A percentile compares a stretch with the other conserved stretches of the same genome.
Evolutionary conservation across 2,329 filamentous ascomycete genomes (phyloP).

Genomic region (Piedraia hortae): DNA sequence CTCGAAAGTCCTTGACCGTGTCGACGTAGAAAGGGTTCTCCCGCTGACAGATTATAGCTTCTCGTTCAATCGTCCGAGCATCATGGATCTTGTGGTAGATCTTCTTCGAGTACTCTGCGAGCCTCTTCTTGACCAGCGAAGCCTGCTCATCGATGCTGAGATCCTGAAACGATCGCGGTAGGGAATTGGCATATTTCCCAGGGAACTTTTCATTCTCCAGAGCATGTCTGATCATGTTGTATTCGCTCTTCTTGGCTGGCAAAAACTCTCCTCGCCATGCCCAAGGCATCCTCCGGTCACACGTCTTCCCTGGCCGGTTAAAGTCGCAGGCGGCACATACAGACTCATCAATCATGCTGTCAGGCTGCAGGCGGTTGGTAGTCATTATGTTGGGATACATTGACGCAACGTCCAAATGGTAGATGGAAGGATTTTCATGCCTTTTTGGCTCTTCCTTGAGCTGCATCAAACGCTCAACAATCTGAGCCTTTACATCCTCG

Average conservation of each 20-base stretch:
- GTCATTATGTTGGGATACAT: constrained; percentile 99
- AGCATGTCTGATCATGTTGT: constrained; percentile 92
- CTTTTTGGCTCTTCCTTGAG: constrained; percentile 65
- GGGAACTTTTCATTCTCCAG: constrained; percentile 85
- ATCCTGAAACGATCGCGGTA: constrained; percentile 51
- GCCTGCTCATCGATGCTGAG: constrained; percentile 62
- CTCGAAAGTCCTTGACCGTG: constrained; percentile 84
- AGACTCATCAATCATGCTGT: constrained; percentile 95
- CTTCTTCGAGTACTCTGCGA: constrained; percentile 88
- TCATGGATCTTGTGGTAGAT: constrained; percentile 99
- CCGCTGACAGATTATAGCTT: constrained; percentile 92
- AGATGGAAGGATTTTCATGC: constrained; percentile 67
- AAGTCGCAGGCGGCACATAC: constrained; percentile 96
- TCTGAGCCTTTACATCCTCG: constrained; percentile 47
- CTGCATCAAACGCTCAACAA: constrained; percentile 38
- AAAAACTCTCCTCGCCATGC: constrained; percentile 94
- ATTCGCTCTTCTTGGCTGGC: constrained; percentile 86
- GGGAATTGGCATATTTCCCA: constrained; percentile 37
- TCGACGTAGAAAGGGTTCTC: constrained; percentile 98
- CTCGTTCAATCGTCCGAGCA: constrained; percentile 67
- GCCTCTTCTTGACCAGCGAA: constrained; percentile 49
- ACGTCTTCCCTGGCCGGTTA: constrained; percentile 90
- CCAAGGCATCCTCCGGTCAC: constrained; percentile 84
- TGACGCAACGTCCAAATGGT: constrained; percentile 92
- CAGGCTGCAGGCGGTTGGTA: constrained; percentile 84